These are phyloP conservation scores for Kalmanozyma brasiliensis DNA, from an alignment of 1,284 basidiomycete genomes.

Conservation along the genomic window DNA sequence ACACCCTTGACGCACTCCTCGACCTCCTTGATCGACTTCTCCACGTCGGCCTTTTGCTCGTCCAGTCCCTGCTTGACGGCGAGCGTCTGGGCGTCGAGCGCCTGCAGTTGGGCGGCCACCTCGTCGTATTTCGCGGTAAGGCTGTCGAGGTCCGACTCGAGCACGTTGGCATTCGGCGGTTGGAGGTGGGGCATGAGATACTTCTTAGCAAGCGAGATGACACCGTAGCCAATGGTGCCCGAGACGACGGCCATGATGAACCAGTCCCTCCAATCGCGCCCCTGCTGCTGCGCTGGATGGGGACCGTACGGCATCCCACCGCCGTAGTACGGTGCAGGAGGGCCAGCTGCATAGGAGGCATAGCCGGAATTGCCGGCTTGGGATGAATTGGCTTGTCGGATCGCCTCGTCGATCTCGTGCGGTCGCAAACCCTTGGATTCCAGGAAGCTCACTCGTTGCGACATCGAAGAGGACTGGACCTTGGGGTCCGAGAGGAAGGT, in stretches of 20 bases:
- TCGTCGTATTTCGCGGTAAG: conserved; percentile 92
- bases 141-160: conserved; percentile 86
- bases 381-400: conserved; percentile 71
- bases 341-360: conserved; percentile 30
- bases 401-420: conserved; percentile 86
- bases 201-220: conserved; percentile 89
- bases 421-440: conserved; percentile 89
- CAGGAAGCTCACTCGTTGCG: conserved; percentile 89
- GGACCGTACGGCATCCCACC: conserved; percentile 31
- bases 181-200: conserved; percentile 89
- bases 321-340: conserved; percentile 43
- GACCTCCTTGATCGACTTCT: conserved; percentile 81
- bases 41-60: conserved; percentile 81
- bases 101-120: conserved; percentile 76
- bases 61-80: conserved; percentile 82
- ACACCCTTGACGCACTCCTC: conserved; percentile 81
- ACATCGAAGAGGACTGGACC: conserved; percentile 77
- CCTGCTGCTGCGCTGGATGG: conserved; percentile 40
- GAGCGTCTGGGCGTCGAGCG: conserved; percentile 81
- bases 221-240: conserved; percentile 86
- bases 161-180: conserved; percentile 87
- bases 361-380: conserved; percentile 24
- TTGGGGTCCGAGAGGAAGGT: conserved; percentile 69
- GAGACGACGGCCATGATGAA: conserved; percentile 90
- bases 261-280: conserved; percentile 64